Conservation (phyloP, 768 basidiomycete species). For the Mycena rosella region DNA sequence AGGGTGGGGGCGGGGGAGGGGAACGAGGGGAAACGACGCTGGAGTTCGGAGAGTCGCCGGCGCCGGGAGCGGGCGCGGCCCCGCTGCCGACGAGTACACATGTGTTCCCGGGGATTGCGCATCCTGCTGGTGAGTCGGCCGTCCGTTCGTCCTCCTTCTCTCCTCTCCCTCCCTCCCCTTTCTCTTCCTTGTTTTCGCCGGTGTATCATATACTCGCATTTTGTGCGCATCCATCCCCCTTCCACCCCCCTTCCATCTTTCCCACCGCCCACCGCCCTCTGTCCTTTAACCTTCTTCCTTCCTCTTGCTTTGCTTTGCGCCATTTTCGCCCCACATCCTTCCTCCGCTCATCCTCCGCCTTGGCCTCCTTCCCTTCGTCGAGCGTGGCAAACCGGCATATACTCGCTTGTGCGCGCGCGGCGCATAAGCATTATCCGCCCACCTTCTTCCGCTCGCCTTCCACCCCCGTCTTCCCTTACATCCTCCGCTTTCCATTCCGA, state of each 20-base stretch:
- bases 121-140: conserved; percentile 56
- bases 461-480: neutral
- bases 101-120: conserved; percentile 74
- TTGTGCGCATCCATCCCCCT: too few species aligned
- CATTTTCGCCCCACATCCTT: neutral
- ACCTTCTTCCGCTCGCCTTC: neutral
- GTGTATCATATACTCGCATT: too few species aligned
- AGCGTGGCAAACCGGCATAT: too few species aligned
- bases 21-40: conserved; percentile 41
- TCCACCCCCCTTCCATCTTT: neutral
- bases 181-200: too few species aligned
- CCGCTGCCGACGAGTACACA: conserved; percentile 66
- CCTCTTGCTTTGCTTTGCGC: neutral
- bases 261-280: too few species aligned
- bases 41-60: conserved; percentile 54
- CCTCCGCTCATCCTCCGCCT: neutral
- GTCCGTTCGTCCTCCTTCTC: neutral
- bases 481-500: too few species aligned
- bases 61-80: conserved; percentile 52
- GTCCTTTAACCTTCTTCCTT: neutral
- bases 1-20: conserved; percentile 2
- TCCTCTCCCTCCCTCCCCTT: too few species aligned
- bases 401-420: too few species aligned
- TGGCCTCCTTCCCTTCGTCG: neutral
- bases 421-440: too few species aligned